Evolutionary conservation across 75 land plant species (phyloP), one percentile per base, ranked within the genome.

Genomic region (Pinus taeda): DNA sequence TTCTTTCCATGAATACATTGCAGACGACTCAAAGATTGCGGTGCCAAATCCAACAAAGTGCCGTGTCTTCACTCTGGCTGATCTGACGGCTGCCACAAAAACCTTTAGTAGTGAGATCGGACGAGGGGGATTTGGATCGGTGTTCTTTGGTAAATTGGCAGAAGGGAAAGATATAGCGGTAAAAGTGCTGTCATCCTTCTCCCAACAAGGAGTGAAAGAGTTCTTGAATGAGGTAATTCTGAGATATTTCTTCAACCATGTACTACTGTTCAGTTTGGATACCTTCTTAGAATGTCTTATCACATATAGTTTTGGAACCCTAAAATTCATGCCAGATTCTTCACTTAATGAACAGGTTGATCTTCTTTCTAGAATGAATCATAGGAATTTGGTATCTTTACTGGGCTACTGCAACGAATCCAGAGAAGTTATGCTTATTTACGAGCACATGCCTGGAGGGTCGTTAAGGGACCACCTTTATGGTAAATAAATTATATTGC

Each of bases 371-470:
- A 57, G 73, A 58, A 74, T 76, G 15, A 74, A 76, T 58, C 85
- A 83, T 45, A 74, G 56, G 73, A 86, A 89, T 57, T 78, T 89
- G 30, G 85, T 86, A 13, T 83, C 62, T 77, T 76, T 89, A 29
- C 29, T 89, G 24, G 91, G 88, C 15, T 86, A 81, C 58, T 84
- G 88, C 53, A 72, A 53, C 65, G 86, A 89, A 73, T 86, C 79
- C 2, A 74, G 61, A 15, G 82, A 83, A 36, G 77, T 80, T 21
- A 77, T 86, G 14, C 91, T 86, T 56, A 76, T 83, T 4, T 89
- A 89, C 59, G 91, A 89, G 67, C 86, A 75, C 73, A 86, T 89
- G 90, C 80, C 79, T 15, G 76, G 80, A 33, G 91, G 91, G 13
- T 86, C 88, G 75, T 78, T 89, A 57, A 87, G 83, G 62, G 78